These are phyloP conservation scores for Crotalaria pallida DNA, from an alignment of 306 rosid genomes.

Conservation along the genomic window DNA sequence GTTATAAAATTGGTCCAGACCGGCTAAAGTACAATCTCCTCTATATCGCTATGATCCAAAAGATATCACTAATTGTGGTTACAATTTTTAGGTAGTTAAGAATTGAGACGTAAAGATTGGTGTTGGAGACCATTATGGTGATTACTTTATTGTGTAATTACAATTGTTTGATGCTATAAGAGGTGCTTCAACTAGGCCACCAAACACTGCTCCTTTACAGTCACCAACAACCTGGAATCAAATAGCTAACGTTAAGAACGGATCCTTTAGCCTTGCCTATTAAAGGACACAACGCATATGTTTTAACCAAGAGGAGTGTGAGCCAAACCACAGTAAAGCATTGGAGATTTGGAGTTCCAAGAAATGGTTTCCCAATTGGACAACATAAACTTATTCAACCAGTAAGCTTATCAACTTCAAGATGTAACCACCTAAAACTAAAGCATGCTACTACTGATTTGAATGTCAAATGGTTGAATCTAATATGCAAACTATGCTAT, in stretches of 20 bases:
- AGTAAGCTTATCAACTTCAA: neutral
- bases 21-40: too few relatives aligned
- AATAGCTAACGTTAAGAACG: conserved; percentile 15
- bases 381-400: neutral
- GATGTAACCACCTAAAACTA: neutral
- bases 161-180: conserved; percentile 58
- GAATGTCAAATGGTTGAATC: neutral
- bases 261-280: neutral
- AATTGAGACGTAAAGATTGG: too few relatives aligned
- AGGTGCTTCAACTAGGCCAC: conserved; percentile 94
- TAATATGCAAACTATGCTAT: neutral
- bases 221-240: conserved; percentile 83
- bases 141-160: too few relatives aligned
- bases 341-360: neutral
- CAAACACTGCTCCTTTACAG: conserved; percentile 85
- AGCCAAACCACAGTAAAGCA: neutral
- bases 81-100: too few relatives aligned
- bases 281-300: conserved; percentile 2
- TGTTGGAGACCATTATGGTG: too few relatives aligned
- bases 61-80: too few relatives aligned
- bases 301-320: neutral
- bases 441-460: neutral
- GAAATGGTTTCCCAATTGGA: neutral
- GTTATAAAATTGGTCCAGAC: too few relatives aligned
- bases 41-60: too few relatives aligned